Evolutionary conservation across 768 basidiomycete genomes (phyloP), one percentile per base, ranked within the genome.

Genomic region (Suillus americanus): DNA sequence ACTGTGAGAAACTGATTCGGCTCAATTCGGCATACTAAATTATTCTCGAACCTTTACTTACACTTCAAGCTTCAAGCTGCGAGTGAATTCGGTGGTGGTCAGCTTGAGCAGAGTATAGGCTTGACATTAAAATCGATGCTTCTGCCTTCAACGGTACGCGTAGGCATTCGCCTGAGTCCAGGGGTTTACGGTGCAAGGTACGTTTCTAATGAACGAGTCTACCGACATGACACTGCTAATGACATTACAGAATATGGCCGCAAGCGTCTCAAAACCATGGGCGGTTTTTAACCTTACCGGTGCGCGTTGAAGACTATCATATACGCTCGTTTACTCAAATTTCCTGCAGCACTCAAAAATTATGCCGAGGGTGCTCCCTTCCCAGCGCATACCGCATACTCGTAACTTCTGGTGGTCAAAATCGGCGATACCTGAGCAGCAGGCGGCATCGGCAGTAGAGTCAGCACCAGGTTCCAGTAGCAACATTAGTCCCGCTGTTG

Each of bases 401-500:
- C 74, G 76, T 10, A 78, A 62, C 62, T 78, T 67, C 63, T 76
- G 75, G 76, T 76, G 76, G 75, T 72, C 75, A 3, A 76, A 71
- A 53, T 62, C 75, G 55, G 51, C 67, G 0, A 20, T 54, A 37
- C 14, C 64, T 18, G 54, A 30, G 45, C 38, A 43, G 33, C 37
- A 40, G 45, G 12, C 38, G 55, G n/a, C 8, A 45, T 38, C 41
- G 4, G 35, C 28, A 20, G 61, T 63, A 25, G 71, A 70, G 41
- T 55, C 66, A 33, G 55, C 35, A 50, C 46, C 54, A 25, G 30
- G 16, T 28, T 33, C 45, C 43, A 61, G 54, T 25, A 13, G 16
- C 25, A 20, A 20, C 10, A 20, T 28, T 10, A 12, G 3, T 20
- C 7, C 57, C 20, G 9, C 38, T 59, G 12, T n/a, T n/a, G 57